These are phyloP conservation scores for Miscanthus lutarioriparius DNA, from an alignment of 176 grass and related monocot species.

Conservation along the genomic window DNA sequence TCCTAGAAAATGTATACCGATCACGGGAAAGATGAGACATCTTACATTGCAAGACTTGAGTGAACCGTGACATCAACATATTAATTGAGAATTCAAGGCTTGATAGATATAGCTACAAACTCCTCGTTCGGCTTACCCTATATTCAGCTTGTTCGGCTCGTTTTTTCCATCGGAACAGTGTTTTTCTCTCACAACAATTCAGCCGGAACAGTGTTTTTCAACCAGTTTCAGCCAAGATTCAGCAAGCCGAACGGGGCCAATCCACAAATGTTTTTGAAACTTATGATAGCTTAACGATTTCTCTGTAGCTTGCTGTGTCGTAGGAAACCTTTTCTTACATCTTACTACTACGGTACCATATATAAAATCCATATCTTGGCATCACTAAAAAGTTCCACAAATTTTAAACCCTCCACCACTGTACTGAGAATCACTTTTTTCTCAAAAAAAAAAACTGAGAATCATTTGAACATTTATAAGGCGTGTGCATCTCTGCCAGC, in stretches of 20 bases:
- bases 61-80: not conserved
- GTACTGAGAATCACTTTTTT: slow-evolving; percentile 32
- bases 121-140: no score
- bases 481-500: no score
- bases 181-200: no score
- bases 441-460: no score
- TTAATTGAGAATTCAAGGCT: not conserved
- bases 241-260: no score
- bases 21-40: not conserved
- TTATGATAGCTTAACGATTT: not conserved
- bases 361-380: not conserved
- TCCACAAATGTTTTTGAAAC: not conserved
- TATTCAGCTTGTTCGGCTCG: no score
- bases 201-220: no score
- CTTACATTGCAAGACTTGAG: not conserved
- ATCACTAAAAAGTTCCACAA: not conserved
- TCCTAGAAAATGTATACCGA: slow-evolving; percentile 27
- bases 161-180: no score
- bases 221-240: no score
- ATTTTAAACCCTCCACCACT: not conserved
- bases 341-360: not conserved
- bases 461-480: slow-evolving; percentile 41
- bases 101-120: not conserved
- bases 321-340: not conserved
- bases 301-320: not conserved